These are phyloP conservation scores for Vachellia collinsii DNA, from an alignment of 306 rosid genomes.

Conservation along the genomic window DNA sequence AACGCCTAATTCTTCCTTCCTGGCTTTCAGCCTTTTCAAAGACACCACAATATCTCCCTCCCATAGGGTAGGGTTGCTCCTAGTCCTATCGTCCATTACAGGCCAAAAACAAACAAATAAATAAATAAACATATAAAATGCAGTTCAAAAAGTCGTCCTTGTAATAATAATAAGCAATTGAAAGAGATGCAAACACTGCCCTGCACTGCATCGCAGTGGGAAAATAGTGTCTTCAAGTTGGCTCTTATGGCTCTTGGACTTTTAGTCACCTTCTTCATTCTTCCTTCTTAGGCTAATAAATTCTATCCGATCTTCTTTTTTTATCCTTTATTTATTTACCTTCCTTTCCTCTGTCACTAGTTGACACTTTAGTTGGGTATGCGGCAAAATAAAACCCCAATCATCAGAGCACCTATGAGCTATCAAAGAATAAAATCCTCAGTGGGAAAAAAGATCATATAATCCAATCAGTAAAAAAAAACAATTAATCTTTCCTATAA, in stretches of 20 bases:
- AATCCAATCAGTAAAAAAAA: conserved; percentile 59
- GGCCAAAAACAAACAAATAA: conserved; percentile 7
- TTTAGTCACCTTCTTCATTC: conserved; percentile 54
- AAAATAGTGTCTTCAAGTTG: conserved; percentile 46
- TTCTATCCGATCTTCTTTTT: conserved; percentile 53
- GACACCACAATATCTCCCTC: conserved; percentile 57
- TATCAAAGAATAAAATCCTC: conserved; percentile 46
- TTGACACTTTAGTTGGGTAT: conserved; percentile 55
- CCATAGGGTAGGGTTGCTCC: conserved; percentile 58
- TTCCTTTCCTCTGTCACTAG: conserved; percentile 46
- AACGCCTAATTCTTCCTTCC: conserved; percentile 56
- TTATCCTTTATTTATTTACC: conserved; percentile 37
- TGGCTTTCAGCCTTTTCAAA: conserved; percentile 67
- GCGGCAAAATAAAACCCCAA: conserved; percentile 67
- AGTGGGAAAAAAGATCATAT: conserved; percentile 43
- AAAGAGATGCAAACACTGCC: conserved; percentile 50
- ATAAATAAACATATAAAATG: conserved; percentile 28
- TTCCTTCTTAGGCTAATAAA: conserved; percentile 46
- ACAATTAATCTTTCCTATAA: conserved; percentile 38
- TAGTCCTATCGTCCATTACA: conserved; percentile 34
- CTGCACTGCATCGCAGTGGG: conserved; percentile 43
- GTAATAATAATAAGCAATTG: conserved; percentile 41
- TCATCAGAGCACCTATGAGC: conserved; percentile 57
- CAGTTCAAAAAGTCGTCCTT: conserved; percentile 31
- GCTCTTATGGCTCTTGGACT: conserved; percentile 50